Percentiles rank a stretch among this genome's conserved stretches.
Conservation (phyloP, 2,329 filamentous ascomycete genomes). For the Colletotrichum tabaci region DNA sequence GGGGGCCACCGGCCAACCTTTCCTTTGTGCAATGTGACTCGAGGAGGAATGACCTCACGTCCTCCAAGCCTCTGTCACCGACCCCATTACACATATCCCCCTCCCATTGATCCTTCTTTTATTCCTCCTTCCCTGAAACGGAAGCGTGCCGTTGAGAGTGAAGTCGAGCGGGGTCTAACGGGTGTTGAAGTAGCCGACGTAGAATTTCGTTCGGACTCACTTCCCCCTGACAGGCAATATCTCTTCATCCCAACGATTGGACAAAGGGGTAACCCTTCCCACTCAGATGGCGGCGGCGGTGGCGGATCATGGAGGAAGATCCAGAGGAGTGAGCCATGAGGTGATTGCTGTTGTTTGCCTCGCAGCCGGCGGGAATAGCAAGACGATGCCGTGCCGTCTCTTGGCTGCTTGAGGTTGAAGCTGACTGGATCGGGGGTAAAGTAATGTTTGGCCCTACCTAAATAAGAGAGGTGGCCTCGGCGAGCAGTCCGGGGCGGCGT, state of each 20-base stretch:
- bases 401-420: constrained; percentile 18
- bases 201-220: constrained; percentile 11
- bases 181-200: constrained; percentile 12
- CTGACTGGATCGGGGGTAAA: constrained; percentile 8
- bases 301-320: constrained; percentile 11
- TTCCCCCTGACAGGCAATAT: not conserved
- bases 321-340: not conserved
- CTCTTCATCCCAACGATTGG: constrained; percentile 4
- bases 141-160: constrained; percentile 16
- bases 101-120: not conserved
- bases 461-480: constrained; percentile 7
- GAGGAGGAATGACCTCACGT: not conserved
- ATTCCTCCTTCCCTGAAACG: constrained; percentile 21
- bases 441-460: constrained; percentile 1
- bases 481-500: not conserved
- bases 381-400: constrained; percentile 6
- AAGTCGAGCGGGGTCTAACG: constrained; percentile 5
- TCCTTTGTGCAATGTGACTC: not conserved
- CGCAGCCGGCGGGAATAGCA: constrained; percentile 9
- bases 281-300: not conserved
- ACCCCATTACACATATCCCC: not conserved
- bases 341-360: constrained; percentile 2
- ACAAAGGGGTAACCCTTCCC: not conserved
- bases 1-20: not conserved
- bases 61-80: no score